These are phyloP conservation scores for Botrytis pseudocinerea DNA, from an alignment of 2,329 filamentous ascomycete species.

Conservation along the genomic window DNA sequence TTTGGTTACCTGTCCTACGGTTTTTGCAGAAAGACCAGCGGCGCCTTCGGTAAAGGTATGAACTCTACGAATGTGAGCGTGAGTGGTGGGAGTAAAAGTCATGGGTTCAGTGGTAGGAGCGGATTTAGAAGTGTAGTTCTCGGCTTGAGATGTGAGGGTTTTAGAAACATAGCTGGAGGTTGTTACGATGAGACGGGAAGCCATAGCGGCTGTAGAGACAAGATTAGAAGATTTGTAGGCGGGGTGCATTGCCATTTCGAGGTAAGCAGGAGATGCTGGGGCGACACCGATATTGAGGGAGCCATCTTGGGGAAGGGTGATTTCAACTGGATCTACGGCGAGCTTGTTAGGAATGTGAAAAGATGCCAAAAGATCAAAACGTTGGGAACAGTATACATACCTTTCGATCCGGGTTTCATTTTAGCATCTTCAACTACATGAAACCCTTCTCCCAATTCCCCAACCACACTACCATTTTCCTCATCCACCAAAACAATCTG, in stretches of 20 bases:
- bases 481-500: constrained; percentile 93
- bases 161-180: constrained; percentile 78
- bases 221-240: constrained; percentile 87
- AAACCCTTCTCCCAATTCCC: constrained; percentile 82
- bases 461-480: constrained; percentile 92
- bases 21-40: constrained; percentile 78
- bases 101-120: constrained; percentile 78
- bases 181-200: constrained; percentile 89
- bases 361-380: constrained; percentile 6
- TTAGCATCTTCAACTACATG: constrained; percentile 74
- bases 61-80: constrained; percentile 82
- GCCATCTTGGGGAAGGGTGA: constrained; percentile 69
- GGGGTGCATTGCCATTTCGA: constrained; percentile 78
- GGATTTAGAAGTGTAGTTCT: constrained; percentile 76
- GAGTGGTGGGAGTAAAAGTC: constrained; percentile 83
- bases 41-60: constrained; percentile 82
- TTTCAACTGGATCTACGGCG: constrained; percentile 72
- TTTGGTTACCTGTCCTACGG: constrained; percentile 78
- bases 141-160: constrained; percentile 73
- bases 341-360: constrained; percentile 21
- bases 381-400: constrained; percentile 49
- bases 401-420: constrained; percentile 86
- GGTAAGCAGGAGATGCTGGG: constrained; percentile 68
- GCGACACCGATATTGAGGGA: constrained; percentile 66
- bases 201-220: constrained; percentile 82